phyloP scores from a whole-genome alignment of 176 grass and related monocot species.

The Phyllostachys edulis region DNA sequence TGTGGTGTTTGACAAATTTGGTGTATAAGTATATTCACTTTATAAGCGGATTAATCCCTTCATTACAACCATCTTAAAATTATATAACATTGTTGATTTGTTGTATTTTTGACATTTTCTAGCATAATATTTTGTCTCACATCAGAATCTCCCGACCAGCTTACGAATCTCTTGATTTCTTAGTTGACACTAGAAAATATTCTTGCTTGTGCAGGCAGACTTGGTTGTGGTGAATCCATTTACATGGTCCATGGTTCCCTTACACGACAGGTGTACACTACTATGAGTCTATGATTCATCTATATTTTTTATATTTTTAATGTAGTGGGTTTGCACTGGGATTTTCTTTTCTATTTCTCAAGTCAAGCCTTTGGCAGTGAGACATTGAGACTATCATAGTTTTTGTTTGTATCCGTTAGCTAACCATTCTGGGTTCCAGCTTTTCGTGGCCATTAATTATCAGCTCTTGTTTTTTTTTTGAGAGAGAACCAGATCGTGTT shows the following conservation, averaged over 20 bases:
- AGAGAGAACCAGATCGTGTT: background rate
- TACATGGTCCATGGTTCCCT: constrained; percentile 82
- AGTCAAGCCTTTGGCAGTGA: background rate
- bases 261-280: constrained; percentile 73
- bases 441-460: background rate
- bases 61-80: background rate
- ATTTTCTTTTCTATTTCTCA: background rate
- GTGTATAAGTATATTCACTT: background rate
- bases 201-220: constrained; percentile 61
- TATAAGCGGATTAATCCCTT: background rate
- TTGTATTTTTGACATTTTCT: background rate
- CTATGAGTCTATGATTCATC: background rate
- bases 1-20: constrained; percentile 3
- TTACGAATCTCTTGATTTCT: constrained; percentile 1
- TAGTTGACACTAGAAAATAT: background rate
- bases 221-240: constrained; percentile 83
- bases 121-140: background rate
- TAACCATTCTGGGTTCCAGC: background rate
- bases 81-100: background rate
- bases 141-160: background rate
- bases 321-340: background rate
- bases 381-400: background rate
- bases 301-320: background rate
- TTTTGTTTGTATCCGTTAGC: background rate
- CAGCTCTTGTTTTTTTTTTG: background rate